These are phyloP conservation scores for Neopestalotiopsis sp. DNA, from an alignment of 2,329 filamentous ascomycete species.

Conservation along the genomic window DNA sequence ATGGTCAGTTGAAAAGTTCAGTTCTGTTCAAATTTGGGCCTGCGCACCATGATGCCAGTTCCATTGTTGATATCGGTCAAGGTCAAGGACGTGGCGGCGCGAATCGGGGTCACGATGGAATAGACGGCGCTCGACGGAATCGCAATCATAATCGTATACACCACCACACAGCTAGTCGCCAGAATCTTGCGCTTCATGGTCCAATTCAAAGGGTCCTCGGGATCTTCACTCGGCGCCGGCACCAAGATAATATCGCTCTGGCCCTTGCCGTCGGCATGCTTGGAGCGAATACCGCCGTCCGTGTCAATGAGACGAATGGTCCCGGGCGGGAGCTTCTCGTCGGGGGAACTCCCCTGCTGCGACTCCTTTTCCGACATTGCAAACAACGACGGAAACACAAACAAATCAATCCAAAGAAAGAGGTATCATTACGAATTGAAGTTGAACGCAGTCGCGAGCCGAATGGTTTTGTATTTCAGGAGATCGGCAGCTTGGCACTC, in stretches of 20 bases:
- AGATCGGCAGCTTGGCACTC: neutral
- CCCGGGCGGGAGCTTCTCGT: conserved; percentile 33
- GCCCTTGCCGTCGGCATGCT: conserved; percentile 36
- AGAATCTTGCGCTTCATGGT: conserved; percentile 34
- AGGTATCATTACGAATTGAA: too few species aligned
- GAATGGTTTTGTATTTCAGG: neutral
- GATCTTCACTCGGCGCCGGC: conserved; percentile 53
- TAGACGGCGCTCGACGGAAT: conserved; percentile 42
- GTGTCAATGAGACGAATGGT: conserved; percentile 48
- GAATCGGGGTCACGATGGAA: conserved; percentile 43
- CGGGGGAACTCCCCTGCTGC: neutral
- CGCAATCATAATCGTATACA: conserved; percentile 24
- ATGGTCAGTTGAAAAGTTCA: conserved; percentile 30
- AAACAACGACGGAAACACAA: too few species aligned
- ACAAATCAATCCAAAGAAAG: too few species aligned
- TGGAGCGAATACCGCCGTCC: conserved; percentile 37
- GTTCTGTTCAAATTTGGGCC: neutral
- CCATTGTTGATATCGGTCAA: conserved; percentile 44
- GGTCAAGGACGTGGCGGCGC: conserved; percentile 37
- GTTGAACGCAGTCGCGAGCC: too few species aligned
- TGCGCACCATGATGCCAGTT: conserved; percentile 41
- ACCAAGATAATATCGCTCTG: conserved; percentile 53
- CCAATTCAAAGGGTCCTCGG: conserved; percentile 61
- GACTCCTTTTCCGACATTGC: neutral
- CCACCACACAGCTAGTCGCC: conserved; percentile 33